A percentile compares a stretch with the other conserved stretches of the same genome.
phyloP scores from a whole-genome alignment of 2,329 filamentous ascomycete species.

The Gaeumannomyces tritici region DNA sequence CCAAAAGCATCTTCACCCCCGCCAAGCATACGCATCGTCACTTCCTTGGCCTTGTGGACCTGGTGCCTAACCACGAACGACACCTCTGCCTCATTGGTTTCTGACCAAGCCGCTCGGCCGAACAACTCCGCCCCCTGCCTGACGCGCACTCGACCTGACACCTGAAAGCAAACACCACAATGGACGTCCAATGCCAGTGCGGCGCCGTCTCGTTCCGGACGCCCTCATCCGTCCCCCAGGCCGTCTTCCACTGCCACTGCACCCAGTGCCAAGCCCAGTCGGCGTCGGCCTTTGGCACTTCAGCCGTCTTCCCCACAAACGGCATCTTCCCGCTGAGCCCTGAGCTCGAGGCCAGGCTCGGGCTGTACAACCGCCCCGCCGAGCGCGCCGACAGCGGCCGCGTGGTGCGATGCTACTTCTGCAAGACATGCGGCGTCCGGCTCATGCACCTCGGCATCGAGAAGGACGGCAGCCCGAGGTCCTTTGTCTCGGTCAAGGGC shows the following conservation, averaged over 20 bases:
- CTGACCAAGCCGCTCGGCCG: neutral
- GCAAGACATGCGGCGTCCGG: slow-evolving; percentile 27
- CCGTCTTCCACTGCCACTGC: slow-evolving; percentile 66
- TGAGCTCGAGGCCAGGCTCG: neutral
- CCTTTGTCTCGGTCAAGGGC: slow-evolving; percentile 34
- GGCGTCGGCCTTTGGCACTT: slow-evolving; percentile 28
- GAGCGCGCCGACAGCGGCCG: slow-evolving; percentile 5
- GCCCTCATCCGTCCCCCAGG: slow-evolving; percentile 47
- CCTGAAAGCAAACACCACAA: slow-evolving; percentile 14
- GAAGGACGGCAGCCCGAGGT: slow-evolving; percentile 24
- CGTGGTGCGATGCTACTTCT: slow-evolving; percentile 17
- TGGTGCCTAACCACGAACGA: too few species aligned
- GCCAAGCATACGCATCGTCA: neutral
- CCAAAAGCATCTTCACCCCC: neutral
- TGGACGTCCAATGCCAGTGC: slow-evolving; percentile 58
- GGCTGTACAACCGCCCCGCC: slow-evolving; percentile 6
- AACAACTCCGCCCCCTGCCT: neutral
- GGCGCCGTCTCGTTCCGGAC: slow-evolving; percentile 53
- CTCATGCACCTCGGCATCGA: slow-evolving; percentile 33
- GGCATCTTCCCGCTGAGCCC: slow-evolving; percentile 7
- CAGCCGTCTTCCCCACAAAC: slow-evolving; percentile 7
- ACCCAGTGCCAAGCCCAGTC: slow-evolving; percentile 56
- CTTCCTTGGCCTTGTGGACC: too few species aligned
- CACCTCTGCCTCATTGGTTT: neutral
- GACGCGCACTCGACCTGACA: too few species aligned